Evolutionary conservation across 1,139 yeast species (phyloP).

Genomic region (Magnusiomyces fungicola): DNA sequence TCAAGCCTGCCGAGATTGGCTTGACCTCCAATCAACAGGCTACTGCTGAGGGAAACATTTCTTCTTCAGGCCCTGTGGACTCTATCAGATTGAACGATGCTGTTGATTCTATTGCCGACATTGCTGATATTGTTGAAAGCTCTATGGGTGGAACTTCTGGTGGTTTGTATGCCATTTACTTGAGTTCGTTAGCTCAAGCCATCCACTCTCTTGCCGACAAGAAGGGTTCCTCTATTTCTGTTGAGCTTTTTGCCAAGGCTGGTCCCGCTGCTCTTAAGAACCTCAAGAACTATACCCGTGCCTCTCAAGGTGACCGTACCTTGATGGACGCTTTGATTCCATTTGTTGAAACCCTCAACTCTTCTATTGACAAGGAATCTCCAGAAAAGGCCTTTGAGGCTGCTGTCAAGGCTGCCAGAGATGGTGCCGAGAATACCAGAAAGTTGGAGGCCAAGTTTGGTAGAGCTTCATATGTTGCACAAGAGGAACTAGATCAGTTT

Average conservation of each 20-base stretch:
- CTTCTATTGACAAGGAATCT: slow-evolving; percentile 13
- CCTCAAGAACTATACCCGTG: slow-evolving; percentile 73
- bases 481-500: slow-evolving; percentile 44
- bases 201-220: slow-evolving; percentile 30
- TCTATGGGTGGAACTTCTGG: slow-evolving; percentile 98
- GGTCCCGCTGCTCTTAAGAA: slow-evolving; percentile 50
- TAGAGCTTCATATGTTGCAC: slow-evolving; percentile 80
- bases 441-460: slow-evolving; percentile 80
- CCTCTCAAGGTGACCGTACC: slow-evolving; percentile 55
- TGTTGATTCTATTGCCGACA: slow-evolving; percentile 48
- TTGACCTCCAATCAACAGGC: background rate
- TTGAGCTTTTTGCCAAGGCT: slow-evolving; percentile 38
- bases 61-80: slow-evolving; percentile 23
- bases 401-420: slow-evolving; percentile 62
- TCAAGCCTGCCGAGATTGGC: background rate
- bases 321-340: slow-evolving; percentile 54
- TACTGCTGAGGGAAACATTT: background rate
- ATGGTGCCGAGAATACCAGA: slow-evolving; percentile 72
- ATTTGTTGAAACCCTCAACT: slow-evolving; percentile 55
- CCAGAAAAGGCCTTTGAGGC: slow-evolving; percentile 39
- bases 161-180: slow-evolving; percentile 78
- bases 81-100: slow-evolving; percentile 43
- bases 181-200: slow-evolving; percentile 58
- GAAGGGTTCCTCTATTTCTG: slow-evolving; percentile 27
- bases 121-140: slow-evolving; percentile 75